Percentiles rank a stretch among this genome's conserved stretches.
Evolutionary conservation across 352 stramenopile genomes (phyloP).

Genomic region (Phytophthora sojae): DNA sequence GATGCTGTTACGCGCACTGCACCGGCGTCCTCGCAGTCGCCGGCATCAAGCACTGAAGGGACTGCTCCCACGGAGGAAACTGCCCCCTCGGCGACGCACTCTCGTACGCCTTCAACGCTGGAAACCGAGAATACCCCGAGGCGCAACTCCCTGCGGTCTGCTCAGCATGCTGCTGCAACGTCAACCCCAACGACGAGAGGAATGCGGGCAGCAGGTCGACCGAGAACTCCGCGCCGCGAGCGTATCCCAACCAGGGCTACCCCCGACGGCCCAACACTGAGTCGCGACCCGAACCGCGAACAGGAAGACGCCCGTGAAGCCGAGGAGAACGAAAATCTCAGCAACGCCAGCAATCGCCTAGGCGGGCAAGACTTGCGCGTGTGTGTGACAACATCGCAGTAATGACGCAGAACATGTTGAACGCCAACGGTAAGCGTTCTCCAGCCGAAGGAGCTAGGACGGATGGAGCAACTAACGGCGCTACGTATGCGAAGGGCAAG

Average conservation of each 20-base stretch:
- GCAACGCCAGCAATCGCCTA: background rate
- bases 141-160: too few species aligned
- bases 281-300: background rate
- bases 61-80: too few species aligned
- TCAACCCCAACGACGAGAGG: background rate
- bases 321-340: background rate
- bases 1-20: background rate
- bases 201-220: too few species aligned
- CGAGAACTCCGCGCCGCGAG: background rate
- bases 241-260: background rate
- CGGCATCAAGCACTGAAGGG: background rate
- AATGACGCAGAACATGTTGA: background rate
- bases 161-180: background rate
- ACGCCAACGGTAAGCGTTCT: constrained; percentile 4
- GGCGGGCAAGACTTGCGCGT: constrained; percentile 8
- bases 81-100: too few species aligned
- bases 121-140: too few species aligned
- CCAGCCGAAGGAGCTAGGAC: background rate
- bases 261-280: background rate
- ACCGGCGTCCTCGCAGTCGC: background rate
- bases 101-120: too few species aligned
- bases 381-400: constrained; percentile 4
- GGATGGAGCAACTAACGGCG: background rate
- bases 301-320: background rate
- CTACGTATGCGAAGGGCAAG: constrained; percentile 1